These are phyloP conservation scores for Corymbia maculata DNA, from an alignment of 345 rosid species.

Conservation along the genomic window DNA sequence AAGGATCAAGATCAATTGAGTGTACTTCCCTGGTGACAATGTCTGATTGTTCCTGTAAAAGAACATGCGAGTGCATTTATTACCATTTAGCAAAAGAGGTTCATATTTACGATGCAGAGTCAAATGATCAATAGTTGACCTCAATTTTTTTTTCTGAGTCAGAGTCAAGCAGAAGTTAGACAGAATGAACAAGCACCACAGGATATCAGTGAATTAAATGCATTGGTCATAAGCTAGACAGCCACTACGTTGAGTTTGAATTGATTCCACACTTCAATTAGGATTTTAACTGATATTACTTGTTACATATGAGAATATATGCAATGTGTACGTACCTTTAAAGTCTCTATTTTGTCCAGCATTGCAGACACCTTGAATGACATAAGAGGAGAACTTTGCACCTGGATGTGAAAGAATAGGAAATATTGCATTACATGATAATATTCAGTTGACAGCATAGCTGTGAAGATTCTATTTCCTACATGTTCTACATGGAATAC, in stretches of 20 bases:
- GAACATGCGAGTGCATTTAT: background rate
- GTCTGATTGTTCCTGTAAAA: conserved; percentile 75
- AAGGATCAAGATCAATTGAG: conserved; percentile 69
- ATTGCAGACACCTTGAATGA: conserved; percentile 56
- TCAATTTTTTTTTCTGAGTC: background rate
- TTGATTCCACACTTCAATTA: background rate
- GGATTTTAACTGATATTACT: background rate
- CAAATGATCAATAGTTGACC: background rate
- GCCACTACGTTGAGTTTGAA: background rate
- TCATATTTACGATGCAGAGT: background rate
- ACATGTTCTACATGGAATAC: background rate
- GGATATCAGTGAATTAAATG: background rate
- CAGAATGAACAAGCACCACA: background rate
- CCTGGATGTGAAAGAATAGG: conserved; percentile 23
- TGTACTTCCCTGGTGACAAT: conserved; percentile 74
- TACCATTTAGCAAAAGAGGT: background rate
- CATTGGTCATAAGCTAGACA: background rate
- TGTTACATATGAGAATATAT: background rate
- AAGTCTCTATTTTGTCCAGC: conserved; percentile 54
- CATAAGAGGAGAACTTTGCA: conserved; percentile 34
- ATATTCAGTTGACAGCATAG: background rate
- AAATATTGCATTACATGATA: background rate
- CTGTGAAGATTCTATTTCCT: background rate
- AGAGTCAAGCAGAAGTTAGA: background rate
- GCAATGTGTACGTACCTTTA: conserved; percentile 28